Conservation (phyloP, 192 early-diverging fungal species). For the Gonapodya sp. region DNA sequence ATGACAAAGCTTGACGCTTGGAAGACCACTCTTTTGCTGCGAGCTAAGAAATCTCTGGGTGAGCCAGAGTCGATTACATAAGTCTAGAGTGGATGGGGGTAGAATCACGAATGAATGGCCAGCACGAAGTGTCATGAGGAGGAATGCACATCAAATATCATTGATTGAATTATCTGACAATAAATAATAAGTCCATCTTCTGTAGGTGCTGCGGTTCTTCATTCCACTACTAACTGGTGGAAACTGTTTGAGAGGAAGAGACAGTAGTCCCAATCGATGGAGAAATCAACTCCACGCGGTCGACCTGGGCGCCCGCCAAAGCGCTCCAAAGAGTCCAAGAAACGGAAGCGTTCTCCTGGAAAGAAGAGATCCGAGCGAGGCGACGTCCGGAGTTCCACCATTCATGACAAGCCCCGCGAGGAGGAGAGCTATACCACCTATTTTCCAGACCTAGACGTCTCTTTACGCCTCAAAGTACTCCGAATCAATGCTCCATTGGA, state of each 20-base stretch:
- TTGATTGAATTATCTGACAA: too few relatives aligned
- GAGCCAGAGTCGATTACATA: conserved; percentile 18
- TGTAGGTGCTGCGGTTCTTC: too few relatives aligned
- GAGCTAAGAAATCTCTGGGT: conserved; percentile 74
- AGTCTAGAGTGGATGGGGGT: too few relatives aligned
- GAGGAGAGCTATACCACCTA: conserved; percentile 72
- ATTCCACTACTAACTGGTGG: too few relatives aligned
- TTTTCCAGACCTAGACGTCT: conserved; percentile 67
- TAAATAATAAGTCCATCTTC: too few relatives aligned
- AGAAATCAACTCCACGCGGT: background rate
- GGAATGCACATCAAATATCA: too few relatives aligned
- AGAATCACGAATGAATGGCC: too few relatives aligned
- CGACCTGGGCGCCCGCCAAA: conserved; percentile 6
- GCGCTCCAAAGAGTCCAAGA: background rate
- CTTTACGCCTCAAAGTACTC: conserved; percentile 34
- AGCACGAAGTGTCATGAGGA: too few relatives aligned
- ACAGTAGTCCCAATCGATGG: conserved; percentile 8
- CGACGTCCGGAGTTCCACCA: background rate
- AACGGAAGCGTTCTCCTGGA: background rate
- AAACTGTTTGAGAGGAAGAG: too few relatives aligned
- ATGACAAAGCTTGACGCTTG: conserved; percentile 89
- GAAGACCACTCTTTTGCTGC: conserved; percentile 87
- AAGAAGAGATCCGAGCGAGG: background rate
- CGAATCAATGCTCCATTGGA: conserved; percentile 5
- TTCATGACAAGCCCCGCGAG: conserved; percentile 67